A percentile compares a stretch with the other conserved stretches of the same genome.
Conservation (phyloP, 305 asterid species). For the Plantago lanceolata region DNA sequence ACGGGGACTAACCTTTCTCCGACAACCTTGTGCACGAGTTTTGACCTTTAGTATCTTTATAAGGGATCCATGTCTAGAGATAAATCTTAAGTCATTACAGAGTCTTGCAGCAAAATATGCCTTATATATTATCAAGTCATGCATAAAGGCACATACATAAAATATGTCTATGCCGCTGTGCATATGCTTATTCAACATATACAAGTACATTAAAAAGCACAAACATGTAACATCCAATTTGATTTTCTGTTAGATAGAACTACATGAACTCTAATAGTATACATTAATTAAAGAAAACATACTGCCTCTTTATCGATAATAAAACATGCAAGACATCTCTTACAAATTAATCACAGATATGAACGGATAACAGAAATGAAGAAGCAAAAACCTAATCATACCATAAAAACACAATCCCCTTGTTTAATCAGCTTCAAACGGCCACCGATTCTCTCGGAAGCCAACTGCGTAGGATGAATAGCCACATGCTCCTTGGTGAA, state of each 20-base stretch:
- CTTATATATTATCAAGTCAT: neutral
- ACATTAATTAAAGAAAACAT: no score
- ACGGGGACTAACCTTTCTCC: conserved; percentile 62
- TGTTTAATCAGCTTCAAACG: conserved; percentile 92
- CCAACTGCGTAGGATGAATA: conserved; percentile 86
- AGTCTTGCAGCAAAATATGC: neutral
- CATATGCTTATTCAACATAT: neutral
- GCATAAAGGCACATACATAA: neutral
- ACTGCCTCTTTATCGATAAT: no score
- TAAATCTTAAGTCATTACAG: neutral
- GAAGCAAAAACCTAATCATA: conserved; percentile 16
- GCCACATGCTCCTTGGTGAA: conserved; percentile 88
- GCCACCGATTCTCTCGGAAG: conserved; percentile 91
- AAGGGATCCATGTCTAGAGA: conserved; percentile 90
- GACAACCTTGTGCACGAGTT: conserved; percentile 72
- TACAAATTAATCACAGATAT: neutral
- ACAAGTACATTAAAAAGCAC: neutral
- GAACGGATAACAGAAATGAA: neutral
- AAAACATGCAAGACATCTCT: neutral
- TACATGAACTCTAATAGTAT: no score
- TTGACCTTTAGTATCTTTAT: conserved; percentile 57
- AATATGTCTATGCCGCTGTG: no score
- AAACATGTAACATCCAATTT: neutral
- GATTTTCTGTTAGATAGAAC: neutral
- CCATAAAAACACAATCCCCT: conserved; percentile 74